These are phyloP conservation scores for Collariella sp. DNA, from an alignment of 495 filamentous ascomycete species.

Conservation along the genomic window DNA sequence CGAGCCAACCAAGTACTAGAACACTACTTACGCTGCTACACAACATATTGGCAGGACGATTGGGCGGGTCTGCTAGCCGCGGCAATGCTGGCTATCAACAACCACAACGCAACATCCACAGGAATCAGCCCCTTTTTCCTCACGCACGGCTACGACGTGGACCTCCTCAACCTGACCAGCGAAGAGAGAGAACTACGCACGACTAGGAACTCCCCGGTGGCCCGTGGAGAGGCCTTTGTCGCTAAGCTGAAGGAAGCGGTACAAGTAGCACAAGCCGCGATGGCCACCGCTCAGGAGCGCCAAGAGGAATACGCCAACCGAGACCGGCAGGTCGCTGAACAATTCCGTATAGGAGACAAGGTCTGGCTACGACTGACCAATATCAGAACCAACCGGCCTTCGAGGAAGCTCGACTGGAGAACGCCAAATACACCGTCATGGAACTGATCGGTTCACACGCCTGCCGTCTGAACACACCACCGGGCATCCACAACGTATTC, in stretches of 20 bases:
- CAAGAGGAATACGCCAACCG: background rate
- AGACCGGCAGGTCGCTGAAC: background rate
- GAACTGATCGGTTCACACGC: background rate
- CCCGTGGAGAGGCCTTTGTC: background rate
- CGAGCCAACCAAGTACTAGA: no score
- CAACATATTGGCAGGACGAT: background rate
- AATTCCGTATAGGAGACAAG: background rate
- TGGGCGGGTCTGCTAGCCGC: background rate
- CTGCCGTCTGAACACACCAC: background rate
- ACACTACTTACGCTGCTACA: background rate
- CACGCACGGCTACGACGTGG: background rate
- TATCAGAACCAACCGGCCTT: background rate
- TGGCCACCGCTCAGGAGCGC: background rate
- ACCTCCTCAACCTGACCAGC: background rate
- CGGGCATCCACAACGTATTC: background rate
- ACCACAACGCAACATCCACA: background rate
- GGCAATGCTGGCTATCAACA: background rate
- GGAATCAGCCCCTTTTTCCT: background rate
- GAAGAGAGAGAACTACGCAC: background rate
- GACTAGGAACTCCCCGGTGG: background rate
- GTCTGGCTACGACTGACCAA: background rate
- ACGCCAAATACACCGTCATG: background rate
- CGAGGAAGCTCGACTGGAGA: background rate
- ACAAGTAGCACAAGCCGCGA: background rate
- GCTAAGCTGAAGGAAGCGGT: background rate